Conservation (phyloP, 768 basidiomycete species). For the Pholiota microspora region DNA sequence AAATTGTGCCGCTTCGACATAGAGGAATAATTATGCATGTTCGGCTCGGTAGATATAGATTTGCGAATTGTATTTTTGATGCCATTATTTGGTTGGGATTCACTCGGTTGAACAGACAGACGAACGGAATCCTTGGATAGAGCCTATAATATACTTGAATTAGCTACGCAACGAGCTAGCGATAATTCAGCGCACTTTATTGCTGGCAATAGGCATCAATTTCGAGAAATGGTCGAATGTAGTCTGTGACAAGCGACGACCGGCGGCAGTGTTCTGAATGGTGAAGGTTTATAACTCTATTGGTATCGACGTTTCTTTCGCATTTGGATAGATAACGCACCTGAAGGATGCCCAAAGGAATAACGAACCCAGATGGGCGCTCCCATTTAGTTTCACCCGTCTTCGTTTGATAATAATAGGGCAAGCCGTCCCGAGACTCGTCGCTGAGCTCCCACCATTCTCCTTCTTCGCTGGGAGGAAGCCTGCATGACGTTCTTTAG, state of each 20-base stretch:
- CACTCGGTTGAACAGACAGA: conserved; percentile 11
- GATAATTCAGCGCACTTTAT: conserved; percentile 19
- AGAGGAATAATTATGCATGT: conserved; percentile 21
- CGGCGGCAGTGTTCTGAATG: conserved; percentile 67
- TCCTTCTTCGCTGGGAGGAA: conserved; percentile 80
- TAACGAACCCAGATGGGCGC: conserved; percentile 85
- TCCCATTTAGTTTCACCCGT: conserved; percentile 92
- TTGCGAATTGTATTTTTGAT: conserved; percentile 23
- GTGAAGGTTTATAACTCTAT: neutral
- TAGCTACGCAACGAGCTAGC: neutral
- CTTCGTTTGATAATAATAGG: conserved; percentile 95
- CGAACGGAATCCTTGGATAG: conserved; percentile 7
- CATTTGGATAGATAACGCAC: conserved; percentile 33
- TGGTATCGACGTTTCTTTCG: neutral
- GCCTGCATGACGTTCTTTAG: conserved; percentile 36
- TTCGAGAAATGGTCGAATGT: conserved; percentile 43
- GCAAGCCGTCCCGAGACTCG: conserved; percentile 75
- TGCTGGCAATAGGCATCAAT: conserved; percentile 29
- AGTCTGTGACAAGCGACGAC: conserved; percentile 64
- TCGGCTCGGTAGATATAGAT: conserved; percentile 28
- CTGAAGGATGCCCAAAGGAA: conserved; percentile 87
- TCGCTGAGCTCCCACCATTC: conserved; percentile 97
- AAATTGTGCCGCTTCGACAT: conserved; percentile 30
- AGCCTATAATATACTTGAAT: conserved; percentile 2
- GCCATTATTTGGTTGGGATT: conserved; percentile 9